Percentiles rank a stretch among this genome's conserved stretches.
Conservation (phyloP, 2,329 filamentous ascomycete species). For the Colletotrichum sp. region DNA sequence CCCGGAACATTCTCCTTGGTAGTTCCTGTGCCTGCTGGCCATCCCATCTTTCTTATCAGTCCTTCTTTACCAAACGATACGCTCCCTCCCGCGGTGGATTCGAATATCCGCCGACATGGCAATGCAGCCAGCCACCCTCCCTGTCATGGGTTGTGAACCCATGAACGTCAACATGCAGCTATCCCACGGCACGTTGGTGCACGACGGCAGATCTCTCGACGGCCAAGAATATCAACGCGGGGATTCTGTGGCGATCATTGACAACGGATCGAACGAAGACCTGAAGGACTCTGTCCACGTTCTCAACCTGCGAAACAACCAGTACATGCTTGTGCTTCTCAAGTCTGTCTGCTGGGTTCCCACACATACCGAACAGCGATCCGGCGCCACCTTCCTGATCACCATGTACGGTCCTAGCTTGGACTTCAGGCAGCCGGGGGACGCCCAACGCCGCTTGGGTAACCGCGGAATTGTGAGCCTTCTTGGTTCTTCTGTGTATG, state of each 20-base stretch:
- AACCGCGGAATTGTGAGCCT: conserved; percentile 14
- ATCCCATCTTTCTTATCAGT: background rate
- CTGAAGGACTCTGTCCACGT: conserved; percentile 4
- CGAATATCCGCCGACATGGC: background rate
- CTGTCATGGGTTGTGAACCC: background rate
- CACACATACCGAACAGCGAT: conserved; percentile 19
- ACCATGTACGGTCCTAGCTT: conserved; percentile 13
- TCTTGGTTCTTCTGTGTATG: conserved; percentile 11
- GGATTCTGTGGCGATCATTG: conserved; percentile 15
- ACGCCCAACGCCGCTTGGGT: background rate
- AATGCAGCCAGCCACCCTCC: background rate
- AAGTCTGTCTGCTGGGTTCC: conserved; percentile 21
- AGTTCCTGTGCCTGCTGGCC: background rate
- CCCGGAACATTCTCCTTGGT: background rate
- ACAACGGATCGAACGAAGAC: conserved; percentile 10
- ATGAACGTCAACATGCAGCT: conserved; percentile 13
- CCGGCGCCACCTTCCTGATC: conserved; percentile 14
- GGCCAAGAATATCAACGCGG: conserved; percentile 8
- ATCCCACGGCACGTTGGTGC: conserved; percentile 14
- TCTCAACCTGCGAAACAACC: conserved; percentile 14
- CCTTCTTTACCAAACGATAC: background rate
- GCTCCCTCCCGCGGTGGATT: background rate
- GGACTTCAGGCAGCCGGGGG: background rate
- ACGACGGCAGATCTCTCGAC: conserved; percentile 17
- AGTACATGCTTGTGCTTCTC: conserved; percentile 12